Base-by-base conservation (phyloP, 768 basidiomycete genomes). In the Pholiota microspora region DNA sequence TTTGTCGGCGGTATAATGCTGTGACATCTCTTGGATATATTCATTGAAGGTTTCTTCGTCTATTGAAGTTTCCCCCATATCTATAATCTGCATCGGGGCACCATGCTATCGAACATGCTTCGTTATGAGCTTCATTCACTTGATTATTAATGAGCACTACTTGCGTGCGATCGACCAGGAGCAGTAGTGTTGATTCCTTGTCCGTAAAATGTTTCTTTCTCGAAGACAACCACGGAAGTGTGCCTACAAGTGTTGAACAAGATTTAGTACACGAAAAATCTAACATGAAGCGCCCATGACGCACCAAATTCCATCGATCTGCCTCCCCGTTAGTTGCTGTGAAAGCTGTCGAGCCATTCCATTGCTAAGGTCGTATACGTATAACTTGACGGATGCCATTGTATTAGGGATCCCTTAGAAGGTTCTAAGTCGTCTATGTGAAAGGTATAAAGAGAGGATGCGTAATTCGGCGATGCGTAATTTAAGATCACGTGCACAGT, bases 241-340 rank as follows among this genome's bases (percentile, higher is more conserved):
- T 98, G 95, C 94, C 93, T 67, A 47, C 3, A 29, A 21, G 3
- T n/a, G 7, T 25, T 2, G 6, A 9, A 53, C 29, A 18, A 60
- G 18, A 25, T 31, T 25, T 4, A 45, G 10, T 0, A 21, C 9
- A n/a, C 12, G 16, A 31, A 32, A 16, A 3, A 44, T 16, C 10
- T 15, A n/a, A n/a, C n/a, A n/a, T n/a, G n/a, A n/a, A n/a, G 18
- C 27, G 2, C 10, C 18, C n/a, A 42, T 10, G 5, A 25, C 80
- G 59, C 51, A 92, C 94, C 95, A 98, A 49, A 98, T 85, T 0
- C 95, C 95, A 58, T 97, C 92, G 50, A 97, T 92, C 69, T 94
- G 92, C 49, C 83, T 81, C 4, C 95, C 95, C 0, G 89, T 89
- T 35, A 97, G 77, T 69, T 89, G 88, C 45, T 78, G 72, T 5